These are phyloP conservation scores for Prunus campanulata DNA, from an alignment of 306 rosid species.

Conservation along the genomic window DNA sequence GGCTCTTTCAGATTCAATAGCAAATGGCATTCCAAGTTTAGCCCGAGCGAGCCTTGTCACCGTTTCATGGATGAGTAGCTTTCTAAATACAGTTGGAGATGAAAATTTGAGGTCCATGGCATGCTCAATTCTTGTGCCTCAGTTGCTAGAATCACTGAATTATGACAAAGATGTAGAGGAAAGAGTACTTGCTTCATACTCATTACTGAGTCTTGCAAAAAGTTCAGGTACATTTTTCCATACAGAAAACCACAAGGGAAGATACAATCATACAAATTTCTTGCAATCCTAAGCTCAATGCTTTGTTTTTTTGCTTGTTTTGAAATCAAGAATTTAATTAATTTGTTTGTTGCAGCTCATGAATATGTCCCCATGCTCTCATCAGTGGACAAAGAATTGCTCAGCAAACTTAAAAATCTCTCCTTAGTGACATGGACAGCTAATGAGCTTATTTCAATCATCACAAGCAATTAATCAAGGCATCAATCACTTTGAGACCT, in stretches of 20 bases:
- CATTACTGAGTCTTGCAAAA: conserved; percentile 53
- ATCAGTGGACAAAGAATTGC: conserved; percentile 39
- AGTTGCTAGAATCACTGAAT: conserved; percentile 45
- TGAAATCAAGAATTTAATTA: not conserved
- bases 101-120: conserved; percentile 39
- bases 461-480: conserved; percentile 14
- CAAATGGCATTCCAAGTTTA: conserved; percentile 52
- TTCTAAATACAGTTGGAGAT: conserved; percentile 44
- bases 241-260: not conserved
- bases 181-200: conserved; percentile 75
- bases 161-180: conserved; percentile 64
- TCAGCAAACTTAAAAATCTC: conserved; percentile 57
- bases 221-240: conserved; percentile 47
- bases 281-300: not conserved
- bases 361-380: conserved; percentile 32
- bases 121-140: conserved; percentile 54
- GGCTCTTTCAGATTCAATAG: conserved; percentile 60
- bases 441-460: conserved; percentile 48
- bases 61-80: conserved; percentile 67
- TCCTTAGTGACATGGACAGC: conserved; percentile 90
- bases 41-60: conserved; percentile 70
- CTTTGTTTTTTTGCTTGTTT: not conserved
- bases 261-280: not conserved
- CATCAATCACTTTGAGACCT: not conserved
- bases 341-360: conserved; percentile 33